These are phyloP conservation scores for Pseudocercospora fuligena DNA, from an alignment of 2,329 filamentous ascomycete genomes.

Conservation along the genomic window DNA sequence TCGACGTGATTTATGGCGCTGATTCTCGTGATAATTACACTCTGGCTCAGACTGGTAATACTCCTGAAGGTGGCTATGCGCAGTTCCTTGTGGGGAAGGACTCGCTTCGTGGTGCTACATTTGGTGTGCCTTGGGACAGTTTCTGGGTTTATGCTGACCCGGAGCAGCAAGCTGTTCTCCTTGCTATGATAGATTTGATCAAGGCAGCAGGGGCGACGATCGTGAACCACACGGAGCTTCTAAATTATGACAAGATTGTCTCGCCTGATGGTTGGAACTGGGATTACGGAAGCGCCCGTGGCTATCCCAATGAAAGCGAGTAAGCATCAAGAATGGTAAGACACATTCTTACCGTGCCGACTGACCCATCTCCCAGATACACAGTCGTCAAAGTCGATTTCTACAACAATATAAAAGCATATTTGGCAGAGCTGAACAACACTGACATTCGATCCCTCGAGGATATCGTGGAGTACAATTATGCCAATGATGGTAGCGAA, in stretches of 20 bases:
- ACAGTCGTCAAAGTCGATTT: constrained; percentile 74
- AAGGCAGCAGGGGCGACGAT: constrained; percentile 67
- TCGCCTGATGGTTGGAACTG: constrained; percentile 74
- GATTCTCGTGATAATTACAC: constrained; percentile 71
- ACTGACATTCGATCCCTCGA: constrained; percentile 64
- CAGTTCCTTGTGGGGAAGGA: constrained; percentile 60
- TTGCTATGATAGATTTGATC: constrained; percentile 58
- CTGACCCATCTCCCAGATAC: constrained; percentile 61
- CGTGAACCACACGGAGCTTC: constrained; percentile 72
- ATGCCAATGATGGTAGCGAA: constrained; percentile 67
- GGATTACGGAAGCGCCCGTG: constrained; percentile 42
- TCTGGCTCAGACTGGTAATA: constrained; percentile 58
- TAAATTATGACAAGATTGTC: constrained; percentile 65
- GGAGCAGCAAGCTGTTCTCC: constrained; percentile 61
- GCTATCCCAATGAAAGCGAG: constrained; percentile 1
- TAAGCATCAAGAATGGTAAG: neutral
- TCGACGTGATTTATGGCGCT: constrained; percentile 70
- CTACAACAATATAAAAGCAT: constrained; percentile 68
- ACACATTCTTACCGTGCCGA: neutral
- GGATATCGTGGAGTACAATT: constrained; percentile 66
- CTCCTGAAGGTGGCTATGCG: constrained; percentile 61
- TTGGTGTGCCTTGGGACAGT: constrained; percentile 73
- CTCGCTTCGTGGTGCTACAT: constrained; percentile 64
- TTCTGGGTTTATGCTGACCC: constrained; percentile 69
- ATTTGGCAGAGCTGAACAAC: constrained; percentile 67